Base-by-base conservation (phyloP, 2,329 filamentous ascomycete genomes). In the Tolypocladium guangdongense region DNA sequence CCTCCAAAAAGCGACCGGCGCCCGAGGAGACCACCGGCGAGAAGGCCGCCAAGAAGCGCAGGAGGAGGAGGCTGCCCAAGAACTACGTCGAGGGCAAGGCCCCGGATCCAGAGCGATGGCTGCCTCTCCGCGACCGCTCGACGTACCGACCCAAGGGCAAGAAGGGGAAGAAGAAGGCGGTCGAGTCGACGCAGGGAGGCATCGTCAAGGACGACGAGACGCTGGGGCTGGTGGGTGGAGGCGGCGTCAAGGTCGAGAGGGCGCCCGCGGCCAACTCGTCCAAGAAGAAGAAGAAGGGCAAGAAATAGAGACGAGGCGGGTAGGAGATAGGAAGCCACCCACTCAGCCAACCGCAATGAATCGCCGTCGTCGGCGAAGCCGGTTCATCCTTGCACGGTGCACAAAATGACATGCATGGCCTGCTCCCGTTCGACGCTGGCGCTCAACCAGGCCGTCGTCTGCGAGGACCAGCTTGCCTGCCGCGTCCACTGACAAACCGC, bases 91-190 rank as follows among this genome's bases (percentile, higher is more conserved):
- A 88, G 51, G 82, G 78, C 61, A 95, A 90, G 75, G 84, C 83
- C 59, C 81, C 88, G 36, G 93, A 99, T 68, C 85, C 90, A 0
- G 93, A 99, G 71, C 80, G 93, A 57, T 99, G 93, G 93, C 72
- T 99, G 56, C 92, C 93, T 14, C 76, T 97, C 63, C 84, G 87
- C 51, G 93, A 99, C 67, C 81, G 93, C 54, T 93, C 88, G 61
- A 88, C 83, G 41, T 99, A 96, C 71, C 78, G 87, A 49, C 90
- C 91, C 8, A 96, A 93, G 74, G 90, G 90, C 7, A 90, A 87
- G 75, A 95, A 96, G 78, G 88, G 89, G 53, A 92, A 90, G 78
- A 86, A 90, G 78, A 87, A 86, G 72, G 84, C 83, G 5, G 76
- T 78, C 56, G 87, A 89, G 60, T 74, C 85, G 41, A 96, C 89